These are phyloP conservation scores for Lactarius psammicola DNA, from an alignment of 768 basidiomycete genomes.

Conservation along the genomic window DNA sequence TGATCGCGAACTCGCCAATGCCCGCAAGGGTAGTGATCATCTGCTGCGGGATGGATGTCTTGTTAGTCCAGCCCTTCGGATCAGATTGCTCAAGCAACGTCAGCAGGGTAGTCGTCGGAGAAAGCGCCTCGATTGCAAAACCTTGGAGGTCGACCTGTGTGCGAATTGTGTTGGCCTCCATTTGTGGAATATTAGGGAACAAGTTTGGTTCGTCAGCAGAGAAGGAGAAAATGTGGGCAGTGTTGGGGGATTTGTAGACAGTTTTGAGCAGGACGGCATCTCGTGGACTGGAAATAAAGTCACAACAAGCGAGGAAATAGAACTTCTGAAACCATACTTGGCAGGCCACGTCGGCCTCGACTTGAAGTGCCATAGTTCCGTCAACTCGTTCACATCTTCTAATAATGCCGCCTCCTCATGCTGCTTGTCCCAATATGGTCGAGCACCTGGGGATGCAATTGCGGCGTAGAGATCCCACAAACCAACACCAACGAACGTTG, in stretches of 20 bases:
- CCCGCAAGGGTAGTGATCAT: constrained; percentile 90
- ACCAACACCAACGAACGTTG: constrained; percentile 93
- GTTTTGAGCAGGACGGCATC: constrained; percentile 91
- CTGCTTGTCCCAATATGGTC: constrained; percentile 83
- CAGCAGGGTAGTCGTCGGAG: constrained; percentile 90
- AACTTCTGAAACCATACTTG: constrained; percentile 53
- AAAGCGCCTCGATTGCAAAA: constrained; percentile 94
- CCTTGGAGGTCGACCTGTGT: constrained; percentile 98
- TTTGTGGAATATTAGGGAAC: constrained; percentile 69
- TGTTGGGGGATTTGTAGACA: constrained; percentile 93
- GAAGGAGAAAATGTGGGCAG: constrained; percentile 93
- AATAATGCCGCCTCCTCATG: constrained; percentile 83
- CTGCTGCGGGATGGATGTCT: constrained; percentile 88
- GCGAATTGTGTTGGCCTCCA: constrained; percentile 78
- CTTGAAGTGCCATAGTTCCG: constrained; percentile 91
- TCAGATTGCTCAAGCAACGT: constrained; percentile 96
- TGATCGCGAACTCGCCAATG: constrained; percentile 94
- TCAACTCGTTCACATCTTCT: constrained; percentile 87
- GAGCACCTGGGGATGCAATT: constrained; percentile 82
- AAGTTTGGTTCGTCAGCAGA: constrained; percentile 87
- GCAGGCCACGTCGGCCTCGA: constrained; percentile 92
- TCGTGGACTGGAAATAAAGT: constrained; percentile 57
- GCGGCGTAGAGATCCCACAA: constrained; percentile 93
- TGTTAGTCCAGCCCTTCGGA: constrained; percentile 96
- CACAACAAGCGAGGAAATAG: constrained; percentile 25